Evolutionary conservation across 108 stramenopile species (phyloP).

Genomic region (Nitzschia inconspicua): DNA sequence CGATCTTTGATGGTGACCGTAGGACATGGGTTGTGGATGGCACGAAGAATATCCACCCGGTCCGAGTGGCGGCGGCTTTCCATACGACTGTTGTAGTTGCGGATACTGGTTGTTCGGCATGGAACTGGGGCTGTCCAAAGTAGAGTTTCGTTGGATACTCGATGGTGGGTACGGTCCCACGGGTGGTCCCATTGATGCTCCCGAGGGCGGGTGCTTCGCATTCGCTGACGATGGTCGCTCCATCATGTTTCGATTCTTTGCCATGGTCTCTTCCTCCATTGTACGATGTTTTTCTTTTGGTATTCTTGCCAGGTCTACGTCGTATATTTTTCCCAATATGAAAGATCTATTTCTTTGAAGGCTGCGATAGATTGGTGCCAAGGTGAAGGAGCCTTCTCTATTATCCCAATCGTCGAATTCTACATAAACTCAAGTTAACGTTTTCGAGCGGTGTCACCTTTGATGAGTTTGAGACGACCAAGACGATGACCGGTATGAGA

Average conservation of each 20-base stretch:
- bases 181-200: no score
- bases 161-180: background rate
- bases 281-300: background rate
- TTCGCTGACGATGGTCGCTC: background rate
- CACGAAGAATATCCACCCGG: background rate
- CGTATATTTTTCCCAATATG: no score
- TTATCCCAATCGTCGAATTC: no score
- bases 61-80: background rate
- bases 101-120: background rate
- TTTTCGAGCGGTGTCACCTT: no score
- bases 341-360: no score
- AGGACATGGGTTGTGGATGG: background rate
- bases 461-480: no score
- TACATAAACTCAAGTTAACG: no score
- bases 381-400: no score
- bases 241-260: background rate
- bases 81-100: conserved; percentile 4
- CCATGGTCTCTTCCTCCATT: conserved; percentile 12
- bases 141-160: background rate
- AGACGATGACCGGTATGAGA: no score
- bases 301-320: no score
- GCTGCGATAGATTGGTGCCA: no score
- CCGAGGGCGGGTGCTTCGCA: background rate
- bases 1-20: background rate
- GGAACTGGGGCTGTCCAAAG: background rate